phyloP scores from a whole-genome alignment of 73 alveolate genomes.

The Paramecium sexaurelia region DNA sequence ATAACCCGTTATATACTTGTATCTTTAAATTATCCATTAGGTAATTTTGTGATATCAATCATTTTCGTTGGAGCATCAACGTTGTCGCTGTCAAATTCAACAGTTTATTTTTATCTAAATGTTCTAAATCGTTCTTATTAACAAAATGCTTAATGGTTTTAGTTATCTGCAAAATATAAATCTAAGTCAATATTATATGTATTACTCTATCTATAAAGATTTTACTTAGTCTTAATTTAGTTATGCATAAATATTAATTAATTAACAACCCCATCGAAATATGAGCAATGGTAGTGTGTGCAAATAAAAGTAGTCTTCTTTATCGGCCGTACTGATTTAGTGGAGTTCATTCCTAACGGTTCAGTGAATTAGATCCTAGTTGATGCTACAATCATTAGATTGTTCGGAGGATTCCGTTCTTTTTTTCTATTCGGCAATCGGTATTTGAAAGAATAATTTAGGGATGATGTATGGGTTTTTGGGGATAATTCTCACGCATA shows the following conservation, averaged over 20 bases:
- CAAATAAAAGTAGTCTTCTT: neutral
- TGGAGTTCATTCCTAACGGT: conserved; percentile 10
- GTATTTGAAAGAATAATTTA: neutral
- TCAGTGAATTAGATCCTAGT: neutral
- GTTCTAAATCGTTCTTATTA: neutral
- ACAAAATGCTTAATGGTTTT: neutral
- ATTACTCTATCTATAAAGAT: neutral
- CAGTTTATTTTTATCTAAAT: neutral
- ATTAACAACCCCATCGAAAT: neutral
- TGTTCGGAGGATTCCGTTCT: conserved; percentile 18
- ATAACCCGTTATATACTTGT: neutral
- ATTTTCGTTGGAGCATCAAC: neutral
- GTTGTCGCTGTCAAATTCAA: conserved; percentile 15
- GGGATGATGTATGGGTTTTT: conserved; percentile 39
- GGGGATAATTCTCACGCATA: conserved; percentile 8
- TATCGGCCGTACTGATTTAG: conserved; percentile 31
- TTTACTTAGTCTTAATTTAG: neutral
- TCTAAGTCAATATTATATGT: neutral
- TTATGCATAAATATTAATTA: neutral
- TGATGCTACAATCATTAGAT: neutral
- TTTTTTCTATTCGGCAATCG: neutral
- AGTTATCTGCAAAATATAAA: neutral
- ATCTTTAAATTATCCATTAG: conserved; percentile 47
- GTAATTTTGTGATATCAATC: conserved; percentile 52
- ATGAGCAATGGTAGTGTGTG: conserved; percentile 48